Conservation (phyloP, 331 rosid species). For the Telfairia occidentalis region DNA sequence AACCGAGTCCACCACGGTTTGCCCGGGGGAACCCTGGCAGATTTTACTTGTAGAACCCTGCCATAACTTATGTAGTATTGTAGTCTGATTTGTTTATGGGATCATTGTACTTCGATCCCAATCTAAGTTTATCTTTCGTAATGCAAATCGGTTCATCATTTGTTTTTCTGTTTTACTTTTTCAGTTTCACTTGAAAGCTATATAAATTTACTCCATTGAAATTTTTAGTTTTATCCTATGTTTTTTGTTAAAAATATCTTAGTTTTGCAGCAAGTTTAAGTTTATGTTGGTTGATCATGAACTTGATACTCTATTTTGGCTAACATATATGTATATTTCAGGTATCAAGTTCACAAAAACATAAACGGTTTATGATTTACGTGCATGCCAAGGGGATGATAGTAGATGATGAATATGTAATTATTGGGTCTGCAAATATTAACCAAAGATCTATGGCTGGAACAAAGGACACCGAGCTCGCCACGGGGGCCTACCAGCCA, state of each 20-base stretch:
- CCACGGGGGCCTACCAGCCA: conserved; percentile 92
- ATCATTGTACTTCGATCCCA: neutral
- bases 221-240: neutral
- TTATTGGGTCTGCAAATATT: conserved; percentile 92
- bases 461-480: conserved; percentile 92
- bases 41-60: too few species aligned
- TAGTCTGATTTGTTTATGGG: neutral
- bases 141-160: neutral
- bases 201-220: neutral
- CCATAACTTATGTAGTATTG: too few species aligned
- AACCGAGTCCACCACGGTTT: too few species aligned
- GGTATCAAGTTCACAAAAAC: conserved; percentile 42
- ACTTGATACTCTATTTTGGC: conserved; percentile 1
- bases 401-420: conserved; percentile 77
- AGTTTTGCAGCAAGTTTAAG: neutral
- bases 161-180: too few species aligned
- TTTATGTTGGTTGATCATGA: conserved; percentile 6
- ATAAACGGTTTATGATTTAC: conserved; percentile 73
- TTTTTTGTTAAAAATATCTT: neutral
- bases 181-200: neutral
- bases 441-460: conserved; percentile 99
- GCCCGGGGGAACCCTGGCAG: too few species aligned
- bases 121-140: neutral
- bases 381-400: conserved; percentile 97
- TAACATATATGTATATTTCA: conserved; percentile 13